Conservation (phyloP, 345 rosid species). For the Acer campestre region DNA sequence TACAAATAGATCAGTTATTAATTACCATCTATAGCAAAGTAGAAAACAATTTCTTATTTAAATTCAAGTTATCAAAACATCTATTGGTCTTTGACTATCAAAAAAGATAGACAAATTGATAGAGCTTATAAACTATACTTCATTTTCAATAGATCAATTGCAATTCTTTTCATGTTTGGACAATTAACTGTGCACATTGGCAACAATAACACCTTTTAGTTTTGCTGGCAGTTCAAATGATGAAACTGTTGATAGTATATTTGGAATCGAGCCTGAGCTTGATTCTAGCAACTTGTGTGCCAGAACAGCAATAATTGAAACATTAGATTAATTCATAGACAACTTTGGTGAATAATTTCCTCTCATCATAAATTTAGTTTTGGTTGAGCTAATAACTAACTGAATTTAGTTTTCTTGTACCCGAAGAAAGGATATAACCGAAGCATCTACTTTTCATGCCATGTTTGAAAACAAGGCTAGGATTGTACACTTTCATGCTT, state of each 20-base stretch:
- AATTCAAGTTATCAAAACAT: neutral
- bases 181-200: neutral
- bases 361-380: neutral
- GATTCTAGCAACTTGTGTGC: neutral
- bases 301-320: neutral
- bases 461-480: neutral
- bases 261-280: neutral
- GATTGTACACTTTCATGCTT: neutral
- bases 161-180: neutral
- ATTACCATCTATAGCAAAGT: neutral
- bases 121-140: too few relatives aligned
- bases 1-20: neutral
- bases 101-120: neutral
- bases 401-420: neutral
- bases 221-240: conserved; percentile 2
- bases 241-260: neutral
- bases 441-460: neutral
- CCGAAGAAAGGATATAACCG: neutral
- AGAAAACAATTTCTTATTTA: too few relatives aligned
- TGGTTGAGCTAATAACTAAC: neutral
- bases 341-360: conserved; percentile 1
- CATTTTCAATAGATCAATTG: neutral
- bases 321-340: neutral
- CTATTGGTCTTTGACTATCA: neutral
- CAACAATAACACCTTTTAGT: neutral